A percentile compares a stretch with the other conserved stretches of the same genome.
These are phyloP conservation scores for Tubosaeta sp. DNA, from an alignment of 768 basidiomycete genomes.

Conservation along the genomic window DNA sequence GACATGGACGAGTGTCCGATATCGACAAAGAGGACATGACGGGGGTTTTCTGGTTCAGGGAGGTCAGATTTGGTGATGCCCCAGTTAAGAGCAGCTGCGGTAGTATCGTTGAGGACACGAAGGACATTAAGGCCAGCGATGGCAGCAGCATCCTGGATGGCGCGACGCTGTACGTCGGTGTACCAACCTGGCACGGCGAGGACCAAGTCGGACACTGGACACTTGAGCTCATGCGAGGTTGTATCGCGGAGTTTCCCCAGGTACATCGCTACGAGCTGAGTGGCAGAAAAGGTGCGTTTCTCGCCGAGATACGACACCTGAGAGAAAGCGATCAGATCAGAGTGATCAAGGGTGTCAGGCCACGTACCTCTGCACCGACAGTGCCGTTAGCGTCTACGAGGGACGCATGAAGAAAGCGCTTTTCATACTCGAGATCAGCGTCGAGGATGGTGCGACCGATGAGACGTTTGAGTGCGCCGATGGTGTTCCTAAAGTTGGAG, in stretches of 20 bases:
- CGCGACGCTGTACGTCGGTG: constrained; percentile 90
- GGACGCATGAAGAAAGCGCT: constrained; percentile 85
- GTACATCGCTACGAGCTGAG: constrained; percentile 90
- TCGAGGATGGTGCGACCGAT: constrained; percentile 79
- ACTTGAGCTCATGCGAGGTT: constrained; percentile 80
- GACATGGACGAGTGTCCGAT: constrained; percentile 91
- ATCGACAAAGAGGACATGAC: constrained; percentile 91
- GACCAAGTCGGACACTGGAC: constrained; percentile 83
- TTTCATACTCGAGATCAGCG: constrained; percentile 81
- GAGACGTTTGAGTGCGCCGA: constrained; percentile 88
- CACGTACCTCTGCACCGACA: constrained; percentile 75
- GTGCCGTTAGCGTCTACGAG: constrained; percentile 81
- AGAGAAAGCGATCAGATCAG: constrained; percentile 4
- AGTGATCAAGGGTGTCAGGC: constrained; percentile 3
- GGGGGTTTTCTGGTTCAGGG: constrained; percentile 75
- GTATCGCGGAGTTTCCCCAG: constrained; percentile 89
- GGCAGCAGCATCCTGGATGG: constrained; percentile 81
- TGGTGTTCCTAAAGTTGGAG: constrained; percentile 96
- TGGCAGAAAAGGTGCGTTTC: constrained; percentile 71
- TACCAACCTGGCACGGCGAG: constrained; percentile 97
- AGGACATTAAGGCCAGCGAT: constrained; percentile 90
- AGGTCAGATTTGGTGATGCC: constrained; percentile 99
- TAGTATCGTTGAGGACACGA: constrained; percentile 95
- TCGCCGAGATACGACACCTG: constrained; percentile 92
- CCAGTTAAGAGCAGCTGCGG: constrained; percentile 93